Evolutionary conservation across 345 rosid species (phyloP), one percentile per base, ranked within the genome.

Genomic region (Chamaenerion angustifolium): DNA sequence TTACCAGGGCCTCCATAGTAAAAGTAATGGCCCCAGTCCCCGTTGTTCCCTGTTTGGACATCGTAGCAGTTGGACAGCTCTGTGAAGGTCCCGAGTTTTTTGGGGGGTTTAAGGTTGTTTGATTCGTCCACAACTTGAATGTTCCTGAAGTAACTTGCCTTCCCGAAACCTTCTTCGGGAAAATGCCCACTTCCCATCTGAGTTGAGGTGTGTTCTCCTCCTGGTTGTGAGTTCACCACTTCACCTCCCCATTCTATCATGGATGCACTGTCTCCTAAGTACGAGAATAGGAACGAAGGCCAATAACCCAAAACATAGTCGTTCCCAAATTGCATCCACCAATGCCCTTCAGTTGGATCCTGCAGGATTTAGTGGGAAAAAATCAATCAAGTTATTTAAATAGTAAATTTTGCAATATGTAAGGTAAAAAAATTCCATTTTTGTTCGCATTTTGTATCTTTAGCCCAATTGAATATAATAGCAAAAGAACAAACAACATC

Each of bases 201-300:
- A 16, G 80, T 75, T 10, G 71, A 62, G 46, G 80, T 75, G 76
- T 75, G 80, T 31, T 58, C 48, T n/a, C 74, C 80, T 10, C 43
- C 49, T 3, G 69, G 50, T 21, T 68, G 65, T 8, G 73, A 64
- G 65, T 75, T 75, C 49, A 75, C 80, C 1, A 75, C 74, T 59
- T 75, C 76, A 14, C 80, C 80, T 64, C 80, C 80, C 80, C 76
- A 75, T 48, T 71, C 76, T 14, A 75, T 71, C 80, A 71, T 75
- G 7, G 80, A 62, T 3, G 80, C 80, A 23, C 76, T 71, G 27
- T 75, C 80, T 17, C 69, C 74, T 13, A 75, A 45, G 73, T 75
- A 71, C 15, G 80, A 70, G 71, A 75, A 75, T 12, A 75, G 63
- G 66, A 68, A 71, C 2, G 80, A 68, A 12, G 80, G 80, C 80